Percentiles rank a stretch among this genome's conserved stretches.
These are phyloP conservation scores for Crithidia bombi DNA, from an alignment of 208 protist genomes.

Conservation along the genomic window DNA sequence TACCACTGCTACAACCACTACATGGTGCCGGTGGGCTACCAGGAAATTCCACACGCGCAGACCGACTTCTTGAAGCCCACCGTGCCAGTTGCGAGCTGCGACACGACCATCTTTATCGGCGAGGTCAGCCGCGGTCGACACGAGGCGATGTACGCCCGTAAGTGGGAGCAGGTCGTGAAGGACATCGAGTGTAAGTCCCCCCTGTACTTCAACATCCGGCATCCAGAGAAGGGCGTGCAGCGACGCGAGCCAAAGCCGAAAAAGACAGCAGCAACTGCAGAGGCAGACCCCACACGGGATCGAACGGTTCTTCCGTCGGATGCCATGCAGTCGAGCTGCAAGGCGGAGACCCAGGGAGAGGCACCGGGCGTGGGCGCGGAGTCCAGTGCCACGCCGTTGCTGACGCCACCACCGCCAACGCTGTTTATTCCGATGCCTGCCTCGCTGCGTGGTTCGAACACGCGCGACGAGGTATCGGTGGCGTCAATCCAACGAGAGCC, in stretches of 20 bases:
- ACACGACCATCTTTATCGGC: conserved; percentile 90
- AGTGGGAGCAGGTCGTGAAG: conserved; percentile 84
- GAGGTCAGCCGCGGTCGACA: conserved; percentile 89
- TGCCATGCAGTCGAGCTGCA: no score
- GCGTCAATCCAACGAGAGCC: no score
- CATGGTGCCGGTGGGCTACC: conserved; percentile 91
- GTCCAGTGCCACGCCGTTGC: no score
- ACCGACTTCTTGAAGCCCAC: conserved; percentile 66
- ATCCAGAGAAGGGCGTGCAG: conserved; percentile 85
- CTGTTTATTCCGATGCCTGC: conserved; percentile 5
- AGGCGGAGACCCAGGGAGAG: no score
- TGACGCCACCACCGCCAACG: not conserved
- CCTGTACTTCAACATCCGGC: conserved; percentile 90
- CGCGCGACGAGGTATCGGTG: not conserved
- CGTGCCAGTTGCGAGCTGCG: conserved; percentile 47
- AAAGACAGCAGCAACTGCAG: conserved; percentile 12
- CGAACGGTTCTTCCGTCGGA: not conserved
- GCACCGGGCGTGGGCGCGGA: no score
- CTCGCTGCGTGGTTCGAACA: not conserved
- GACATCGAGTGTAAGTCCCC: conserved; percentile 81
- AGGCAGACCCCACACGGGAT: not conserved
- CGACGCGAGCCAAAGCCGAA: conserved; percentile 42
- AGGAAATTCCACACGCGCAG: conserved; percentile 81
- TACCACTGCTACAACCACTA: conserved; percentile 96
- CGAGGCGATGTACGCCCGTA: conserved; percentile 83